Base-by-base conservation (phyloP, 805 yeast genomes). In the Teunomyces kruisii region DNA sequence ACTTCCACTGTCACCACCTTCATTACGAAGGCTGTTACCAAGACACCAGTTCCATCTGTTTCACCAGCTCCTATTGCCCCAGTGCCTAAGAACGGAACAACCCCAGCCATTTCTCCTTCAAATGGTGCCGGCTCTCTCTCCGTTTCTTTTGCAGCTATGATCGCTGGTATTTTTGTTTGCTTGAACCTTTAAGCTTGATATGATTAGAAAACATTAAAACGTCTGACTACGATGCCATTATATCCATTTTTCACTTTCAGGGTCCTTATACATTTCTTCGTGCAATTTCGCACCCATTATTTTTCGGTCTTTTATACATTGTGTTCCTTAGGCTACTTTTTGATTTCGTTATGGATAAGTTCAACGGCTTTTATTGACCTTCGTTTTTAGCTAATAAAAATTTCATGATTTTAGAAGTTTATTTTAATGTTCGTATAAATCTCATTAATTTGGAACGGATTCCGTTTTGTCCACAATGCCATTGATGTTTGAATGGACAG, bases 401-500 rank as follows among this genome's bases (percentile, higher is more conserved):
- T 19, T 26, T 3, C 5, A 26, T 26, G 12, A 26, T 8, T 26
- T 26, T 26, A 26, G 28, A 9, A 26, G 12, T 26, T 26, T 26
- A 26, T 10, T 22, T 26, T 3, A 9, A 26, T 4, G 28, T 10
- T 26, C 28, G 9, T 26, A 26, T 26, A 26, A 26, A 26, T 26
- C 22, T 10, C 10, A 6, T 22, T 22, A 35, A 22, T 24, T 35
- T 9, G 13, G 38, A n/a, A 12, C 15, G 10, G 28, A 19, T 22
- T 54, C 58, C 7, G 53, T 36, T 31, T 55, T 55, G 36, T 56
- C 59, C 14, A 51, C 59, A 17, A 51, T 50, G 12, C 57, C 58
- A 29, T 38, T 45, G 8, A 10, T 13, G 22, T 42, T 45, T 3
- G 49, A 31, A 32, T 46, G 49, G n/a, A 51, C 53, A 9, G 55